Conservation (phyloP, 805 yeast genomes). For the Priceomyces melissophilus region DNA sequence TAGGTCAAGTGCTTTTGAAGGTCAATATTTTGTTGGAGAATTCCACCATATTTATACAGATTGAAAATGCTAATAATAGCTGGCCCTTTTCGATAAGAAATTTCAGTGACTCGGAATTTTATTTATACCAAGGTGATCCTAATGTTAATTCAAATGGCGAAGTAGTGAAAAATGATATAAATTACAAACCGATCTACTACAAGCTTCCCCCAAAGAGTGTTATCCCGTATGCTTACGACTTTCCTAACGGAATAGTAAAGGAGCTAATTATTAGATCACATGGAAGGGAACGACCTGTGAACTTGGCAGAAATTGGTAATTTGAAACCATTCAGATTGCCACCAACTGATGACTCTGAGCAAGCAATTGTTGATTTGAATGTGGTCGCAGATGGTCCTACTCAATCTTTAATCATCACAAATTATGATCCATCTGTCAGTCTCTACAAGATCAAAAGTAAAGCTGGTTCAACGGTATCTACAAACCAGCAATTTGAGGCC, state of each 20-base stretch:
- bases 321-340: slow-evolving; percentile 82
- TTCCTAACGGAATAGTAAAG: slow-evolving; percentile 83
- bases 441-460: slow-evolving; percentile 54
- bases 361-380: slow-evolving; percentile 71
- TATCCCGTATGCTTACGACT: slow-evolving; percentile 99
- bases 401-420: slow-evolving; percentile 79
- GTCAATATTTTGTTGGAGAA: slow-evolving; percentile 74
- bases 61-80: slow-evolving; percentile 64
- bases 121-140: slow-evolving; percentile 85
- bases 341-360: slow-evolving; percentile 34
- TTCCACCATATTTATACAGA: slow-evolving; percentile 74
- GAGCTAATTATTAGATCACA: slow-evolving; percentile 73
- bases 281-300: slow-evolving; percentile 73
- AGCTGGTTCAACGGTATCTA: slow-evolving; percentile 27
- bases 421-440: slow-evolving; percentile 75
- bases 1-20: slow-evolving; percentile 67
- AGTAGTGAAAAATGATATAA: slow-evolving; percentile 43
- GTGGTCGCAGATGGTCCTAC: slow-evolving; percentile 97
- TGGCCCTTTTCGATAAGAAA: slow-evolving; percentile 96
- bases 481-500: slow-evolving; percentile 49
- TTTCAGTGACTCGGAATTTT: slow-evolving; percentile 82
- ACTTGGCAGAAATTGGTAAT: slow-evolving; percentile 90
- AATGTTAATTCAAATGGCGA: slow-evolving; percentile 60
- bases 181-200: slow-evolving; percentile 76
- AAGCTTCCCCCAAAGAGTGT: slow-evolving; percentile 84